Conservation (phyloP, 192 early-diverging fungal species). For the Mortierella antarctica region DNA sequence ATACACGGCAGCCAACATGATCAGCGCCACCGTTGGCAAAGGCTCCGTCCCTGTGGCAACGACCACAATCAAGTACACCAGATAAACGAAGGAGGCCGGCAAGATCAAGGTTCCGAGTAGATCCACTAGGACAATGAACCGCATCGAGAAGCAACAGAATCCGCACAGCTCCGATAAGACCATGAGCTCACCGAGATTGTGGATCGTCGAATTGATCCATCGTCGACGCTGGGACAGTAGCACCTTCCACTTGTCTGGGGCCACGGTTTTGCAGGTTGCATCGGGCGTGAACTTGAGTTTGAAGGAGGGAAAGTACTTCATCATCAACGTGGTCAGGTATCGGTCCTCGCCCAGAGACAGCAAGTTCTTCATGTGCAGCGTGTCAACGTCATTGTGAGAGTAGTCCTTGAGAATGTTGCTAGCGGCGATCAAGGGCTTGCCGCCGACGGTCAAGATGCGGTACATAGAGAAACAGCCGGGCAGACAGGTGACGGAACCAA, state of each 20-base stretch:
- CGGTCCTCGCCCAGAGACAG: slow-evolving; percentile 97
- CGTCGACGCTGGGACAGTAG: slow-evolving; percentile 95
- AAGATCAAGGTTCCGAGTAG: slow-evolving; percentile 90
- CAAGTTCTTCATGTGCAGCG: slow-evolving; percentile 97
- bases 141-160: slow-evolving; percentile 91
- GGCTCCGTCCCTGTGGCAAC: slow-evolving; percentile 66
- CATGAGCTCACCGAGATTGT: slow-evolving; percentile 86
- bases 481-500: slow-evolving; percentile 94
- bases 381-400: slow-evolving; percentile 91
- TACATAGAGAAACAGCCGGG: slow-evolving; percentile 99
- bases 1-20: slow-evolving; percentile 85
- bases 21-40: slow-evolving; percentile 81
- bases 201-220: slow-evolving; percentile 97
- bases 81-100: slow-evolving; percentile 89
- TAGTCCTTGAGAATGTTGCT: slow-evolving; percentile 92
- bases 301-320: slow-evolving; percentile 97
- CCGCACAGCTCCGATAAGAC: slow-evolving; percentile 85
- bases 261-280: slow-evolving; percentile 94
- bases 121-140: slow-evolving; percentile 95
- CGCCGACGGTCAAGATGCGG: slow-evolving; percentile 84
- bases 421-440: slow-evolving; percentile 88
- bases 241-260: slow-evolving; percentile 92
- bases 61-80: slow-evolving; percentile 84
- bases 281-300: slow-evolving; percentile 92
- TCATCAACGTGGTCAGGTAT: slow-evolving; percentile 88